Evolutionary conservation across 2,329 filamentous ascomycete species (phyloP).

Genomic region (Aspergillus aculeatus): DNA sequence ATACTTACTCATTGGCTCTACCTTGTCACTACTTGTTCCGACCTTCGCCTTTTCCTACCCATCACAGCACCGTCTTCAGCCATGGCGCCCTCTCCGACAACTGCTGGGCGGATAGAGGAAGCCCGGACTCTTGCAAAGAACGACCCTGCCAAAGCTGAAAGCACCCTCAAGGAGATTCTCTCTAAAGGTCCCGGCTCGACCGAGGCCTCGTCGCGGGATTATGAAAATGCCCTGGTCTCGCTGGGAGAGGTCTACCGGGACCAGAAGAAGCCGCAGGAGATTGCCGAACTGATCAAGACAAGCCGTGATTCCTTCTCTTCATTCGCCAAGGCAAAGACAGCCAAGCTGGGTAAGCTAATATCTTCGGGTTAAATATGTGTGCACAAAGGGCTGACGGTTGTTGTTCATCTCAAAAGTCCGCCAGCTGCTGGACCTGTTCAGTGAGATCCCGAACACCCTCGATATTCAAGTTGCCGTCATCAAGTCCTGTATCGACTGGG

Average conservation of each 20-base stretch:
- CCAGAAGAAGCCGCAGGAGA: constrained; percentile 72
- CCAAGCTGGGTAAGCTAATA: constrained; percentile 76
- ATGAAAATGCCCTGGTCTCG: constrained; percentile 83
- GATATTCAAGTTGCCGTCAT: constrained; percentile 94
- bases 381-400: background rate
- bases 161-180: constrained; percentile 85
- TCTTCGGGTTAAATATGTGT: background rate
- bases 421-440: constrained; percentile 93
- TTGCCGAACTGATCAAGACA: constrained; percentile 85
- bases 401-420: constrained; percentile 62
- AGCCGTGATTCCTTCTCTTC: constrained; percentile 89
- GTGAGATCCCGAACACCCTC: constrained; percentile 87
- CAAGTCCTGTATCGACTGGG: constrained; percentile 99
- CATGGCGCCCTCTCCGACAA: constrained; percentile 53
- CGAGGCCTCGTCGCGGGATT: constrained; percentile 85
- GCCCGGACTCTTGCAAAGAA: constrained; percentile 80
- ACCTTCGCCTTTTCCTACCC: constrained; percentile 3
- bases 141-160: constrained; percentile 79
- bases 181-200: constrained; percentile 79
- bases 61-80: constrained; percentile 19
- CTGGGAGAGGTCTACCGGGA: constrained; percentile 92
- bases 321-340: constrained; percentile 98
- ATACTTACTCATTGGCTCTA: background rate
- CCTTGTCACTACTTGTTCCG: constrained; percentile 11
- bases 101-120: constrained; percentile 73